Conservation (phyloP, 2,329 filamentous ascomycete species). For the Colletotrichum limetticola region DNA sequence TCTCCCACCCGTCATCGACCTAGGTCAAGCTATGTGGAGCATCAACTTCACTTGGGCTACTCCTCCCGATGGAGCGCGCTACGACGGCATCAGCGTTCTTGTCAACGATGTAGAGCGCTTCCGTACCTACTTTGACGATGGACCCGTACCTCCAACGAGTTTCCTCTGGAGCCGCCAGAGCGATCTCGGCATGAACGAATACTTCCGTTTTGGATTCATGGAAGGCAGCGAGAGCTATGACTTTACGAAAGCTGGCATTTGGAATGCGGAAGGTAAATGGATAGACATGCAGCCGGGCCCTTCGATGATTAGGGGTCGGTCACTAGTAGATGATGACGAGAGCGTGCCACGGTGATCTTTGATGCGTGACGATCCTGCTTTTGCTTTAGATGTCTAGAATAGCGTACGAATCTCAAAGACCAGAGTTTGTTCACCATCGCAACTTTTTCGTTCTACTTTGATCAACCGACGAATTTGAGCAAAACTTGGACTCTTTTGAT, state of each 20-base stretch:
- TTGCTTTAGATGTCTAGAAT: constrained; percentile 5
- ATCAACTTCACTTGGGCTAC: constrained; percentile 70
- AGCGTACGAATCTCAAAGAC: neutral
- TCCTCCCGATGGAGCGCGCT: constrained; percentile 58
- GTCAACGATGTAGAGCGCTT: constrained; percentile 90
- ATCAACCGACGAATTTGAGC: neutral
- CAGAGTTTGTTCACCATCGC: neutral
- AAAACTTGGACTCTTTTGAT: neutral
- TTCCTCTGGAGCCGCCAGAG: constrained; percentile 71
- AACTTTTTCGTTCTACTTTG: neutral
- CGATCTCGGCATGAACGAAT: constrained; percentile 66
- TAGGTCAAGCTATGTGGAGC: constrained; percentile 64
- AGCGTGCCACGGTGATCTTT: constrained; percentile 36
- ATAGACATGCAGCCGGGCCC: constrained; percentile 71
- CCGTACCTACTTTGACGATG: constrained; percentile 74
- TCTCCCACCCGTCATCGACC: constrained; percentile 56
- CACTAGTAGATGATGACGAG: constrained; percentile 38
- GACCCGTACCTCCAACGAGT: constrained; percentile 50
- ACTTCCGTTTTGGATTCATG: constrained; percentile 83
- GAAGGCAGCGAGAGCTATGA: constrained; percentile 72
- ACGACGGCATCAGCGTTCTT: constrained; percentile 81
- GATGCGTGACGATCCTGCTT: constrained; percentile 2
- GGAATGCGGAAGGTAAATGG: constrained; percentile 75
- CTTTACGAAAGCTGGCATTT: constrained; percentile 80
- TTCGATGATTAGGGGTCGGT: constrained; percentile 51